These are phyloP conservation scores for Boechera retrofracta DNA, from an alignment of 345 rosid genomes.

Conservation along the genomic window DNA sequence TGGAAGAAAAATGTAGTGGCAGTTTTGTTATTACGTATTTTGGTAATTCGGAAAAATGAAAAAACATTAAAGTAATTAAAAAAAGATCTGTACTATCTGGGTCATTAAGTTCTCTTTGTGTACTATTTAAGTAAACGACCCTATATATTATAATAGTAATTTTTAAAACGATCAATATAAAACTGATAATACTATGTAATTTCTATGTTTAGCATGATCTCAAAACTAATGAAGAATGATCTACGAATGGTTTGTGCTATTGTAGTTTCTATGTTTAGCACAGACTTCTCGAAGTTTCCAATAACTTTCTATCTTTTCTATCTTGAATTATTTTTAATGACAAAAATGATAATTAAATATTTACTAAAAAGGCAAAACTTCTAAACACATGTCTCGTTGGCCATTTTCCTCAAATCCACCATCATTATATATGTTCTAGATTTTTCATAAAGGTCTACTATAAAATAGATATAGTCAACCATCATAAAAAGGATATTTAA, in stretches of 20 bases:
- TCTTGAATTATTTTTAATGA: background rate
- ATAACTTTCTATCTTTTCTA: background rate
- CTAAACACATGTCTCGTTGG: slow-evolving; percentile 6
- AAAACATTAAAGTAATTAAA: no score
- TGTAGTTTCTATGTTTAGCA: background rate
- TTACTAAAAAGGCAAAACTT: background rate
- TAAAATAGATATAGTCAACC: background rate
- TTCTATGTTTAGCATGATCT: background rate
- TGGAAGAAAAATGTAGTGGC: no score
- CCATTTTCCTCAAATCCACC: background rate
- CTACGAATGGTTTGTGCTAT: background rate
- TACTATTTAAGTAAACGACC: no score
- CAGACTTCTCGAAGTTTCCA: background rate
- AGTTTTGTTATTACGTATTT: no score
- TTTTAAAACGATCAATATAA: background rate
- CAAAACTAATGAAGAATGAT: no score
- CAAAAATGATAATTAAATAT: background rate
- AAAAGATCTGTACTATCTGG: no score
- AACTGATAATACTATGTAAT: background rate
- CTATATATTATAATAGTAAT: no score
- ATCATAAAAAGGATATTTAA: background rate
- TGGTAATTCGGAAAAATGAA: no score
- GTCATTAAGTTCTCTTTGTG: no score
- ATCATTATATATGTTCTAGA: slow-evolving; percentile 11
- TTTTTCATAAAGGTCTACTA: background rate